Conservation (phyloP, 176 grass and related monocot genomes). For the Tillandsia leiboldiana region DNA sequence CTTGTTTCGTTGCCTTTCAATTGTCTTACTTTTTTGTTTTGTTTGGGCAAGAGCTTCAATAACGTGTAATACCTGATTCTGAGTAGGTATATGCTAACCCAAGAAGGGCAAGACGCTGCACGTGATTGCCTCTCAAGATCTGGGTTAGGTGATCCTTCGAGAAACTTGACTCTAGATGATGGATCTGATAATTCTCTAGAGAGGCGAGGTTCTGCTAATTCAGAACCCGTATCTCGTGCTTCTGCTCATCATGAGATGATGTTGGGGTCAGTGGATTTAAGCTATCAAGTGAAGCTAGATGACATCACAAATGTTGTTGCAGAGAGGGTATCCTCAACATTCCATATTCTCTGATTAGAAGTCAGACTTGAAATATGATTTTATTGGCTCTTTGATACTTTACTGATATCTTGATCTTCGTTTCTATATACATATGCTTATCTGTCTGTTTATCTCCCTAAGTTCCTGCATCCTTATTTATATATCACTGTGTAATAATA, state of each 20-base stretch:
- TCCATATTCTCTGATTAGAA: too few relatives aligned
- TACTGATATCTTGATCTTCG: too few relatives aligned
- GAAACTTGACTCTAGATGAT: constrained; percentile 2
- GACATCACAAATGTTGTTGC: constrained; percentile 8
- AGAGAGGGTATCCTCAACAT: too few relatives aligned
- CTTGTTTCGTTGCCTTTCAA: not conserved
- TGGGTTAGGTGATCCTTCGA: constrained; percentile 33
- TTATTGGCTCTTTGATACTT: not conserved
- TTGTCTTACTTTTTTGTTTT: constrained; percentile 1
- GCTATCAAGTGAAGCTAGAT: constrained; percentile 18
- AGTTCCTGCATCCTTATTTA: not conserved
- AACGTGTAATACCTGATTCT: constrained; percentile 7
- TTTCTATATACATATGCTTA: too few relatives aligned
- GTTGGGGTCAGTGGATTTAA: constrained; percentile 10
- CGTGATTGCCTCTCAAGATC: constrained; percentile 50
- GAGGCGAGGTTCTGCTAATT: constrained; percentile 5
- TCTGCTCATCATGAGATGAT: constrained; percentile 8
- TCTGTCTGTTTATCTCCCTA: not conserved
- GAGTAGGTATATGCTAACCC: constrained; percentile 61
- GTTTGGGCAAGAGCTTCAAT: not conserved
- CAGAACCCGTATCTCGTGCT: constrained; percentile 7
- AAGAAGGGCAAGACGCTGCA: constrained; percentile 60
- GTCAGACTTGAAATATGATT: not conserved
- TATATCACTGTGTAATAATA: too few relatives aligned
- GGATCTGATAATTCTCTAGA: constrained; percentile 4